Evolutionary conservation across 129 eudicot species (phyloP).

Genomic region (Lonicera japonica): DNA sequence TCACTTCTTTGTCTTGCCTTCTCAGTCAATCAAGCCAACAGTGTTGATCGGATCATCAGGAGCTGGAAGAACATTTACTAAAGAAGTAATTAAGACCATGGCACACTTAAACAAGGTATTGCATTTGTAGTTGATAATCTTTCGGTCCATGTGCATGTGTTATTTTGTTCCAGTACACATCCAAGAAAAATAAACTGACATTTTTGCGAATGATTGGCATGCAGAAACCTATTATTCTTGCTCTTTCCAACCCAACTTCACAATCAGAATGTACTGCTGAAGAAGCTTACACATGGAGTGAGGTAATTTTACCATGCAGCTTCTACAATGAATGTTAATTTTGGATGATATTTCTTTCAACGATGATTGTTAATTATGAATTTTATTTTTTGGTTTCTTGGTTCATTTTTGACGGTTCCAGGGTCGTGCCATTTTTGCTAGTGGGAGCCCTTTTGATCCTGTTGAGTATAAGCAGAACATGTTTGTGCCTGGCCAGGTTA

Average conservation of each 20-base stretch:
- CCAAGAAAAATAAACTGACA: not conserved
- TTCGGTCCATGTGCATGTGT: too few species aligned
- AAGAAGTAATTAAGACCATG: constrained; percentile 86
- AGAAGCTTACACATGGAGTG: constrained; percentile 94
- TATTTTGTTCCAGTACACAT: not conserved
- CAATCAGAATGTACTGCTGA: constrained; percentile 98
- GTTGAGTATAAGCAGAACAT: constrained; percentile 66
- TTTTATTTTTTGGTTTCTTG: not conserved
- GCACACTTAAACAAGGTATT: constrained; percentile 72
- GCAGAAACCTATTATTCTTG: constrained; percentile 91
- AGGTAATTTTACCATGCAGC: constrained; percentile 34
- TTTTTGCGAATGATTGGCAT: constrained; percentile 7
- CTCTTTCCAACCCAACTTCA: constrained; percentile 97
- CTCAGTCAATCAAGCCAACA: constrained; percentile 83
- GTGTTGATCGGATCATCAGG: constrained; percentile 96
- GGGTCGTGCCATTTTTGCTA: constrained; percentile 94
- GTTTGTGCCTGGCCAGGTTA: constrained; percentile 85
- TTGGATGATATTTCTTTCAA: not conserved
- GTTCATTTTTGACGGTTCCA: constrained; percentile 15
- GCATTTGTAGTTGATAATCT: not conserved
- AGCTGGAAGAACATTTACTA: constrained; percentile 91
- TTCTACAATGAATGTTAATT: not conserved
- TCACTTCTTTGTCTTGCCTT: not conserved
- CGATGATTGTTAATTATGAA: not conserved
- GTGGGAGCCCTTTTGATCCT: constrained; percentile 93